Percentiles rank a stretch among this genome's conserved stretches.
These are phyloP conservation scores for Hypericum perforatum DNA, from an alignment of 345 rosid genomes.

Conservation along the genomic window DNA sequence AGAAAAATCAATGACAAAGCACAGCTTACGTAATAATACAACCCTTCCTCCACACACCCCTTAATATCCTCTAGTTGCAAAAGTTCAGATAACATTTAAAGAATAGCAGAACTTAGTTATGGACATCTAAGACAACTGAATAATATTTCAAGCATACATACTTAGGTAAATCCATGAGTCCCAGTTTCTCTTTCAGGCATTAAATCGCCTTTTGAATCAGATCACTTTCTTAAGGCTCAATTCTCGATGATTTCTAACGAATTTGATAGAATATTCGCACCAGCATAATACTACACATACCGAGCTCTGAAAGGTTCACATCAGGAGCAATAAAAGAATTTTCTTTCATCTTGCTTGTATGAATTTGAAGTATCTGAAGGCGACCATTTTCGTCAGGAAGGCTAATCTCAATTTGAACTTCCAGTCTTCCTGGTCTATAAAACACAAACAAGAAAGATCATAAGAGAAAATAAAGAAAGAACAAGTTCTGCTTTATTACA, in stretches of 20 bases:
- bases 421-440: conserved; percentile 89
- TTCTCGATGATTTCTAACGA: background rate
- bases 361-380: conserved; percentile 90
- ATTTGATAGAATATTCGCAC: background rate
- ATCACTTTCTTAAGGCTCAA: too few species aligned
- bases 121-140: too few species aligned
- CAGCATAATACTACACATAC: conserved; percentile 32
- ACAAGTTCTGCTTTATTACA: background rate
- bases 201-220: too few species aligned
- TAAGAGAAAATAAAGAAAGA: background rate
- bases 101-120: too few species aligned
- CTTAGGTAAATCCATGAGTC: too few species aligned
- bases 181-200: too few species aligned
- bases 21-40: too few species aligned
- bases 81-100: too few species aligned
- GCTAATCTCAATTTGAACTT: conserved; percentile 98
- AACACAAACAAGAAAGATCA: conserved; percentile 1
- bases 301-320: conserved; percentile 79
- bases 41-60: too few species aligned
- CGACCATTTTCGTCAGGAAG: conserved; percentile 99
- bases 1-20: too few species aligned
- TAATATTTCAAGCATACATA: too few species aligned
- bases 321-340: conserved; percentile 86
- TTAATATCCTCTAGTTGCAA: too few species aligned
- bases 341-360: conserved; percentile 97